Conservation (phyloP, 208 protist genomes). For the Leishmania aethiopica region DNA sequence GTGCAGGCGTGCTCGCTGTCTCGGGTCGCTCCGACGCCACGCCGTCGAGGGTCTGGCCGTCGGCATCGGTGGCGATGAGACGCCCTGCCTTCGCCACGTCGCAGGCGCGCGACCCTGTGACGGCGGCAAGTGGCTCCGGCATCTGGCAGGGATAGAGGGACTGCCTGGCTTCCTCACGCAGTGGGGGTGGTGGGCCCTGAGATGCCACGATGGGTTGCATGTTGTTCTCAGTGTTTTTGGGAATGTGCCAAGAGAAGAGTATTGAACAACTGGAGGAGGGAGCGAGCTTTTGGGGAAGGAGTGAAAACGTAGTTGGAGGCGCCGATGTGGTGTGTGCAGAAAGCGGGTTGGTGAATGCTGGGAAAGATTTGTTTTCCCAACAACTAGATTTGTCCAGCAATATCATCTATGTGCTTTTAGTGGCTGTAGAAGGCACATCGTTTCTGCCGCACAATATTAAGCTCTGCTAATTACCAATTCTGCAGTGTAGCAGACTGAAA, state of each 20-base stretch:
- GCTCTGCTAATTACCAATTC: too few relatives aligned
- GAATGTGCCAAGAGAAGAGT: too few relatives aligned
- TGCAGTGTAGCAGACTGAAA: too few relatives aligned
- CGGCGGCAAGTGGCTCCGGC: background rate
- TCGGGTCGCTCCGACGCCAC: background rate
- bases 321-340: too few relatives aligned
- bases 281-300: background rate
- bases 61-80: background rate
- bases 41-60: background rate
- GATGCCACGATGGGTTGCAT: background rate
- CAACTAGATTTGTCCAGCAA: background rate
- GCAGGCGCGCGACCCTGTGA: background rate
- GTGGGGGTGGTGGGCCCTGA: background rate
- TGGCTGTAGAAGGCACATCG: too few relatives aligned
- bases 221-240: background rate
- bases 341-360: too few relatives aligned
- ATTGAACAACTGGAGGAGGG: too few relatives aligned
- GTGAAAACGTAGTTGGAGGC: too few relatives aligned
- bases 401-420: background rate
- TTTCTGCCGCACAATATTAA: too few relatives aligned
- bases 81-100: background rate
- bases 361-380: background rate
- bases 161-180: background rate
- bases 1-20: too few relatives aligned
- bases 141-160: background rate